A percentile compares a stretch with the other conserved stretches of the same genome.
phyloP scores from a whole-genome alignment of 2,329 filamentous ascomycete species.

The Hawksworthiomyces lignivorus region DNA sequence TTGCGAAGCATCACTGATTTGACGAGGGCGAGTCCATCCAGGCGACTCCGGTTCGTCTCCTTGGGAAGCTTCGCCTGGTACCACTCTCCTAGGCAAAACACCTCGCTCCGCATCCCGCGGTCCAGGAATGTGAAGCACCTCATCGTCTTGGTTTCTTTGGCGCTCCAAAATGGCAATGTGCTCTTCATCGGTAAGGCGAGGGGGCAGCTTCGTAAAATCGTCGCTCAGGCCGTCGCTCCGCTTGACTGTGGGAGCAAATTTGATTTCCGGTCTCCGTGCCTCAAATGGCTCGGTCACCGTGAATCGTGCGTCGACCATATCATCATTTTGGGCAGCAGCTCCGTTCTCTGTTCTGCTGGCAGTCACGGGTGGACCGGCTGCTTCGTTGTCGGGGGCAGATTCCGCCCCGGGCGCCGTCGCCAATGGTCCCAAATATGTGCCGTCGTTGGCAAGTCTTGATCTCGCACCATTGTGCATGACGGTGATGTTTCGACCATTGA shows the following conservation, averaged over 20 bases:
- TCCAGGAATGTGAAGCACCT: conserved; percentile 79
- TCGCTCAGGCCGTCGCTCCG: conserved; percentile 49
- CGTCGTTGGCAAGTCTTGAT: conserved; percentile 53
- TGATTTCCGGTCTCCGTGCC: conserved; percentile 43
- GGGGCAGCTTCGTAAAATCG: conserved; percentile 35
- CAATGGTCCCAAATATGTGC: conserved; percentile 39
- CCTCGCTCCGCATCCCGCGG: conserved; percentile 85
- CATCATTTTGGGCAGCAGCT: background rate
- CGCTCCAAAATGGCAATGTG: conserved; percentile 84
- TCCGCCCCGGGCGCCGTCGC: background rate
- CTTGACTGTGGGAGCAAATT: conserved; percentile 60
- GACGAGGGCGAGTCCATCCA: background rate
- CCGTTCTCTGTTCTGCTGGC: background rate
- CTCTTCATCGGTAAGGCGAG: conserved; percentile 59
- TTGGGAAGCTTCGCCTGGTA: conserved; percentile 25
- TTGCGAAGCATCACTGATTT: conserved; percentile 22
- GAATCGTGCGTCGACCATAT: background rate
- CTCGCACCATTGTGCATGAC: conserved; percentile 53
- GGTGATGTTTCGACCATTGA: conserved; percentile 58
- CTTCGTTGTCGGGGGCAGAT: too few species aligned
- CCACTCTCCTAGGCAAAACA: conserved; percentile 54
- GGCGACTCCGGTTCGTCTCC: conserved; percentile 23
- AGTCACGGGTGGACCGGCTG: background rate
- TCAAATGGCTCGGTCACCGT: conserved; percentile 16
- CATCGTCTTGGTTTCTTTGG: conserved; percentile 66